These are phyloP conservation scores for Daldinia bambusicola DNA, from an alignment of 495 filamentous ascomycete species.

Conservation along the genomic window DNA sequence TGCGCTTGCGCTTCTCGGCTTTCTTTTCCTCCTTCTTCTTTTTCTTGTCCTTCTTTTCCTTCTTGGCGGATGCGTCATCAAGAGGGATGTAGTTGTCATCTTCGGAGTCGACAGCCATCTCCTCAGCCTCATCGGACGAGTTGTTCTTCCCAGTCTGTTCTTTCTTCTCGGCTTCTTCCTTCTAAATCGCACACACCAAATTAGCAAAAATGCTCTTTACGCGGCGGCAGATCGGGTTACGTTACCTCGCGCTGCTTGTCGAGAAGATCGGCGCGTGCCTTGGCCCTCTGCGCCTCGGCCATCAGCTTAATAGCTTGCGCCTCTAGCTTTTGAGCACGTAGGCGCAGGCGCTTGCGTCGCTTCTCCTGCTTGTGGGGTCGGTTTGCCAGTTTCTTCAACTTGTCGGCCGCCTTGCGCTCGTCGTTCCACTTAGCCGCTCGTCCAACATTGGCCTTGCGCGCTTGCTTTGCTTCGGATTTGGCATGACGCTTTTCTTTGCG, in stretches of 20 bases:
- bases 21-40: conserved; percentile 32
- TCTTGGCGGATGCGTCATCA: conserved; percentile 17
- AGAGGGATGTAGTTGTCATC: conserved; percentile 39
- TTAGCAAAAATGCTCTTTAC: conserved; percentile 8
- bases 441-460: conserved; percentile 45
- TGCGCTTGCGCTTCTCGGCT: conserved; percentile 45
- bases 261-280: conserved; percentile 36
- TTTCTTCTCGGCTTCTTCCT: conserved; percentile 41
- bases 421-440: conserved; percentile 43
- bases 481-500: conserved; percentile 47
- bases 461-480: conserved; percentile 49
- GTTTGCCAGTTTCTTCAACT: conserved; percentile 43
- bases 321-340: conserved; percentile 43
- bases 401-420: conserved; percentile 43
- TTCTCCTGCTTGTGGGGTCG: conserved; percentile 47
- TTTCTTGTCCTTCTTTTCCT: conserved; percentile 38
- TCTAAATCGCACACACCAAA: conserved; percentile 14
- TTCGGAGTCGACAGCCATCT: conserved; percentile 34
- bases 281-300: conserved; percentile 41
- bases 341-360: conserved; percentile 41
- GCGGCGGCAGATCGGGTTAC: neutral
- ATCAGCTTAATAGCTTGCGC: conserved; percentile 39
- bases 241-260: conserved; percentile 33
- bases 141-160: conserved; percentile 39
- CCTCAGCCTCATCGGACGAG: conserved; percentile 29